Base-by-base conservation (phyloP, 1,139 yeast genomes). In the Yamadazyma conglobata region DNA sequence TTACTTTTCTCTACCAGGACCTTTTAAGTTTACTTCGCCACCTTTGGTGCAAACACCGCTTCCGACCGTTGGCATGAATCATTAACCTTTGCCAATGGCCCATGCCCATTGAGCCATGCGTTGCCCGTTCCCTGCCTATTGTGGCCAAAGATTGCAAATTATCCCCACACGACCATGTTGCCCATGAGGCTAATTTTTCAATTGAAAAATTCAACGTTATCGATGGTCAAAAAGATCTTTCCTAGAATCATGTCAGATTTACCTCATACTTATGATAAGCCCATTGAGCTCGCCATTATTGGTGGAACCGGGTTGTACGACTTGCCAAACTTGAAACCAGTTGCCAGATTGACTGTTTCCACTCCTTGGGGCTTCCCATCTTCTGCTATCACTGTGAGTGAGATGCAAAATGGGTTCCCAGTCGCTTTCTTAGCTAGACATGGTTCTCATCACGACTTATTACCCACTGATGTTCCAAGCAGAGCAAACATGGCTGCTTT, bases 291-390 rank as follows among this genome's bases (percentile, higher is more conserved):
- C 28, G 97, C 95, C 26, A 77, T 91, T 43, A 91, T 91, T 54
- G 98, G 98, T 22, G 98, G 98, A 25, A 91, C 98, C 3, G 99
- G 99, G n/a, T 73, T 91, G 26, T 91, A 91, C 66, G 84, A 86
- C 36, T 70, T 91, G 38, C 87, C 84, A 25, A 78, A 86, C 35
- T 68, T 89, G 40, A 73, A 80, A 28, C 94, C 96, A 3, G 93
- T 88, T 31, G 96, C 96, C 15, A 70, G 83, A 45, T 63, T 88
- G 31, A 76, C 85, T 6, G 60, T 87, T 33, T 73, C 81, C 12
- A 91, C 98, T 7, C 99, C 99, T 15, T 91, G 98, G 97, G 99
- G 98, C 6, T 73, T 72, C 46, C 96, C 99, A 14, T 88, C 97
- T 5, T 83, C 95, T 10, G 89, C 96, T 31, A 85, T 91, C 51